Percentiles rank a stretch among this genome's conserved stretches.
These are phyloP conservation scores for Sporormia fimetaria DNA, from an alignment of 495 filamentous ascomycete genomes.

Conservation along the genomic window DNA sequence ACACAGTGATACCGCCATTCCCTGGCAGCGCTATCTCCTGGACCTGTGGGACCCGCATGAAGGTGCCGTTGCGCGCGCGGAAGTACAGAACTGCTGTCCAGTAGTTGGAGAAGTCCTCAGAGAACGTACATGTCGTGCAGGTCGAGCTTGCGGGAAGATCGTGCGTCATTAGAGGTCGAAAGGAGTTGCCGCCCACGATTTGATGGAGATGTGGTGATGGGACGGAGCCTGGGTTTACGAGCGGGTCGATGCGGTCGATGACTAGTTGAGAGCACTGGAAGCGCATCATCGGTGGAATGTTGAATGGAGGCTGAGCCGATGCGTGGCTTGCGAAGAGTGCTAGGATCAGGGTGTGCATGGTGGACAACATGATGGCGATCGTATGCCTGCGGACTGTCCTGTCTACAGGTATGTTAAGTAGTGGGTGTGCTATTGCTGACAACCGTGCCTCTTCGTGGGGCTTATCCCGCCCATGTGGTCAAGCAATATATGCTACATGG, in stretches of 20 bases:
- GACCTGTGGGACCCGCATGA: slow-evolving; percentile 20
- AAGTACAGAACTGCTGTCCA: slow-evolving; percentile 23
- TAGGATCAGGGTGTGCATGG: too few species aligned
- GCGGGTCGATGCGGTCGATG: slow-evolving; percentile 18
- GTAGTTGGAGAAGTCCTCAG: slow-evolving; percentile 23
- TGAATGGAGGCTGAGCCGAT: too few species aligned
- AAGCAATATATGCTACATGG: too few species aligned
- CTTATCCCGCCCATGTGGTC: too few species aligned
- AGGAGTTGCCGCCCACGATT: slow-evolving; percentile 23
- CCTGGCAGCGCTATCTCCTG: slow-evolving; percentile 4
- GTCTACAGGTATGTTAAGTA: too few species aligned
- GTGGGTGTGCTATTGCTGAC: too few species aligned
- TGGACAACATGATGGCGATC: too few species aligned
- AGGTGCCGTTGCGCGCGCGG: slow-evolving; percentile 19
- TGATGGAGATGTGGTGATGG: slow-evolving; percentile 21
- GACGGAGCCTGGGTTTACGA: slow-evolving; percentile 19
- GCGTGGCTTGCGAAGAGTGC: too few species aligned
- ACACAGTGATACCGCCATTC: slow-evolving; percentile 19
- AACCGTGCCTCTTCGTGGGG: too few species aligned
- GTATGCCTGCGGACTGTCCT: too few species aligned
- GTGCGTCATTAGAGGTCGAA: slow-evolving; percentile 17
- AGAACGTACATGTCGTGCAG: slow-evolving; percentile 20
- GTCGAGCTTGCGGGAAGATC: slow-evolving; percentile 15
- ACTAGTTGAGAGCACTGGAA: slow-evolving; percentile 23
- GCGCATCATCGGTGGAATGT: slow-evolving; percentile 18